Evolutionary conservation across 129 eudicot genomes (phyloP), one percentile per base, ranked within the genome.

Genomic region (Lactuca sativa): DNA sequence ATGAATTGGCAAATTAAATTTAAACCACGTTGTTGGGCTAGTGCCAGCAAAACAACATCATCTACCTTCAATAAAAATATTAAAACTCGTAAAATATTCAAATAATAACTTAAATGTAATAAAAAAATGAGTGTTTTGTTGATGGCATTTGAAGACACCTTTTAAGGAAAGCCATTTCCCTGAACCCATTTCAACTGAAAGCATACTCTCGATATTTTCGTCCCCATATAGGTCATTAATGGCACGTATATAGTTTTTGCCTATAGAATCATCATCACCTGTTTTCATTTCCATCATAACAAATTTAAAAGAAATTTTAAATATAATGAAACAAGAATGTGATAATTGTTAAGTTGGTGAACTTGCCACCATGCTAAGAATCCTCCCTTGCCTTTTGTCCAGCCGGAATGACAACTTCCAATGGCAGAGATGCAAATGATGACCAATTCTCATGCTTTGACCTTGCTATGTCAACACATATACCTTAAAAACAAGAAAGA

Each of bases 131-230:
- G 49, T 1, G 51, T 21, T 18, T 18, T 61, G 34, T 62, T 58
- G 15, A 9, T 48, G 7, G 21, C 21, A 18, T 18, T 17, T 44
- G 47, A 44, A 6, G 25, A 41, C 49, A 86, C 95, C 97, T 95
- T 95, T 78, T 9, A 9, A 95, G 78, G 38, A 93, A 90, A 70
- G 97, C 97, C 74, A 95, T 71, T 83, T 95, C 99, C 83, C 93
- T 85, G 52, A 95, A 66, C 95, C 95, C 99, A 95, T 95, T 79
- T 95, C 99, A 66, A 95, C 97, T 47, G 99, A 87, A 76, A 95
- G 99, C 99, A 95, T 95, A 59, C 88, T 95, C 76, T 95, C 99
- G 15, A 95, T 90, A 82, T 95, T 95, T 76, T 96, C 99, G 79
- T 95, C 99, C 66, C 97, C 97, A 1, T 90, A 73, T 67, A 95